Conservation (phyloP, 768 basidiomycete genomes). For the Cystofilobasidium bisporidii region DNA sequence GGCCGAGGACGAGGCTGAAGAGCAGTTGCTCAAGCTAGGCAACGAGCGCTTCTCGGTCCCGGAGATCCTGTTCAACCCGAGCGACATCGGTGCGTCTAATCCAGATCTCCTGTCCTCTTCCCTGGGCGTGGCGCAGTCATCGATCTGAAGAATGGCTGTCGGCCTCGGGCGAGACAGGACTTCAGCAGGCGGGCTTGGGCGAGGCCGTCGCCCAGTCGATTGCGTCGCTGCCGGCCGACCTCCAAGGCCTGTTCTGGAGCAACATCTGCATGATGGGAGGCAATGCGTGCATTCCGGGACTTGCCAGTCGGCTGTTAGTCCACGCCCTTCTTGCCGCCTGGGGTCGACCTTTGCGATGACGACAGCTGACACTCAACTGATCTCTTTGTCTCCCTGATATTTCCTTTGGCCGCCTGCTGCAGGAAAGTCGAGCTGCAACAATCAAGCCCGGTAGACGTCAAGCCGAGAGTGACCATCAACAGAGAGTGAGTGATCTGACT, state of each 20-base stretch:
- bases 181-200: slow-evolving; percentile 71
- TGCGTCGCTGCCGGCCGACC: slow-evolving; percentile 60
- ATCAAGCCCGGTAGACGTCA: background rate
- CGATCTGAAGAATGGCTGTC: slow-evolving; percentile 1
- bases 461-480: background rate
- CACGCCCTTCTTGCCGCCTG: background rate
- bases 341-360: too few species aligned
- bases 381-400: background rate
- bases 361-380: too few species aligned
- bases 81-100: slow-evolving; percentile 64
- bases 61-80: slow-evolving; percentile 82
- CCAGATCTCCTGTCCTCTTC: background rate
- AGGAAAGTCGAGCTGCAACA: background rate
- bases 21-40: slow-evolving; percentile 64
- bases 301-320: slow-evolving; percentile 65
- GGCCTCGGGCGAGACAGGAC: slow-evolving; percentile 44
- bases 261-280: slow-evolving; percentile 88
- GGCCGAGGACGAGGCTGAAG: slow-evolving; percentile 33
- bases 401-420: background rate
- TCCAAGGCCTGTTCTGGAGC: slow-evolving; percentile 90
- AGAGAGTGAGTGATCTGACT: background rate
- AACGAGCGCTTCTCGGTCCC: slow-evolving; percentile 88
- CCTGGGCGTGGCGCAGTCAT: background rate
- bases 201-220: slow-evolving; percentile 68
- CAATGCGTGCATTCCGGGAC: slow-evolving; percentile 62